Evolutionary conservation across 805 yeast genomes (phyloP).

Genomic region (Saccharomycopsis schoenii): DNA sequence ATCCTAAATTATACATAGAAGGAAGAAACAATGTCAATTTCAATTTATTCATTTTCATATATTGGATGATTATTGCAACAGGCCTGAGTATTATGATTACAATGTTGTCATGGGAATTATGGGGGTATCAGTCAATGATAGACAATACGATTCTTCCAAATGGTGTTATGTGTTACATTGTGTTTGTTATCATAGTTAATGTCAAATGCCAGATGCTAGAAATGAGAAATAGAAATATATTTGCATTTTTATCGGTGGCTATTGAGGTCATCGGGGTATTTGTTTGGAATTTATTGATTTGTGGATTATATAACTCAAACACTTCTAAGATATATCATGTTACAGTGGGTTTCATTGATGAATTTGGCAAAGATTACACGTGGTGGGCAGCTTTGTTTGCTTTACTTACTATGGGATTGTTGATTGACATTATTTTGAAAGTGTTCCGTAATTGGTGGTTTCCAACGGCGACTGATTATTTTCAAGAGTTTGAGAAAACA

Average conservation of each 20-base stretch:
- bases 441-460: slow-evolving; percentile 43
- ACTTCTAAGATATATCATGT: slow-evolving; percentile 61
- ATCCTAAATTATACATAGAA: slow-evolving; percentile 77
- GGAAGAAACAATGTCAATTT: slow-evolving; percentile 73
- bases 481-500: slow-evolving; percentile 68
- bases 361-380: slow-evolving; percentile 70
- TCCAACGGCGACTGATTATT: slow-evolving; percentile 71
- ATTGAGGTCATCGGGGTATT: slow-evolving; percentile 81
- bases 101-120: slow-evolving; percentile 54
- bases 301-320: slow-evolving; percentile 50
- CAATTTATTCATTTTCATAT: slow-evolving; percentile 55
- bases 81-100: slow-evolving; percentile 61
- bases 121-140: slow-evolving; percentile 56
- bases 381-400: slow-evolving; percentile 79
- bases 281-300: slow-evolving; percentile 71
- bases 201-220: slow-evolving; percentile 74
- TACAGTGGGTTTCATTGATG: slow-evolving; percentile 51
- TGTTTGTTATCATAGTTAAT: slow-evolving; percentile 63
- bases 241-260: slow-evolving; percentile 54
- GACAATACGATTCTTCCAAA: slow-evolving; percentile 78
- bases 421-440: slow-evolving; percentile 57
- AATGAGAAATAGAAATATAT: slow-evolving; percentile 62
- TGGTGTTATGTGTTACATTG: slow-evolving; percentile 68
- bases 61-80: slow-evolving; percentile 75
- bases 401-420: slow-evolving; percentile 45